Conservation (phyloP, 2,329 filamentous ascomycete species). For the Xylariaceae sp. region DNA sequence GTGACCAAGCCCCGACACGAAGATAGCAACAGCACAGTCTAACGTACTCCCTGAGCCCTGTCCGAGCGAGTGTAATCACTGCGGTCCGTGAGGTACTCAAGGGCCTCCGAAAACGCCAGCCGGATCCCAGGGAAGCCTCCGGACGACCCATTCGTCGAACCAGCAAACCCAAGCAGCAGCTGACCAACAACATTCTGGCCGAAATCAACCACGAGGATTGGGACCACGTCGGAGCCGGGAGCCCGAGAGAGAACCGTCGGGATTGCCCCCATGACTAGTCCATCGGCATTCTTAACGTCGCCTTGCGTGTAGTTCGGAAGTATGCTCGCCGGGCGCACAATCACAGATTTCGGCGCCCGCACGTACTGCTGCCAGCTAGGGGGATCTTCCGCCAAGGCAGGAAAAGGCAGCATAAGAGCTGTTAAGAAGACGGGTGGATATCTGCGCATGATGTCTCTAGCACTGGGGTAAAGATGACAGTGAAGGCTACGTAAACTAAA, state of each 20-base stretch:
- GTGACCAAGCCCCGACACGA: background rate
- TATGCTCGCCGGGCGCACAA: slow-evolving; percentile 34
- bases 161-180: slow-evolving; percentile 41
- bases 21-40: slow-evolving; percentile 16
- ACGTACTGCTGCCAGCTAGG: slow-evolving; percentile 40
- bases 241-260: slow-evolving; percentile 35
- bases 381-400: slow-evolving; percentile 12
- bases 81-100: slow-evolving; percentile 41
- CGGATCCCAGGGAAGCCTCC: slow-evolving; percentile 39
- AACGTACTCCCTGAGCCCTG: slow-evolving; percentile 33
- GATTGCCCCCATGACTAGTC: slow-evolving; percentile 26
- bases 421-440: background rate
- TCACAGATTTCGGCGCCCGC: slow-evolving; percentile 34
- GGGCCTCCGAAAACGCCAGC: slow-evolving; percentile 47
- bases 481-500: too few species aligned
- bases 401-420: slow-evolving; percentile 7
- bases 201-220: slow-evolving; percentile 47
- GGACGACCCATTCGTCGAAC: slow-evolving; percentile 28
- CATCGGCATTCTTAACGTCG: slow-evolving; percentile 38
- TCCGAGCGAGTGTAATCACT: slow-evolving; percentile 49
- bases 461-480: too few species aligned
- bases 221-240: slow-evolving; percentile 22
- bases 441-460: too few species aligned
- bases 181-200: slow-evolving; percentile 45
- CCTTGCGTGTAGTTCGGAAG: slow-evolving; percentile 35